Evolutionary conservation across 345 rosid species (phyloP).

Genomic region (Linum trigynum): DNA sequence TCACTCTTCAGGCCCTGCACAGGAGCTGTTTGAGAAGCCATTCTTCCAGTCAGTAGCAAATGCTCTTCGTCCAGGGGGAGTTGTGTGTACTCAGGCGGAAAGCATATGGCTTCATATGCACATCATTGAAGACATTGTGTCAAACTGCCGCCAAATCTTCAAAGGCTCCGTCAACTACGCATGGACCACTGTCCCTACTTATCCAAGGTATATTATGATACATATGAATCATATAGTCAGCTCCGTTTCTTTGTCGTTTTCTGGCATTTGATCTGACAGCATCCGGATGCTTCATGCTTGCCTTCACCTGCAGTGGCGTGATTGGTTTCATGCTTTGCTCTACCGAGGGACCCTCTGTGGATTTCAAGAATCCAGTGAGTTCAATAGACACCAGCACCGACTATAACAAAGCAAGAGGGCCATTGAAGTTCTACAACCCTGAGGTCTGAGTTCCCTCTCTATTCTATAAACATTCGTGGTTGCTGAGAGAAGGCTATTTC

Average conservation of each 20-base stretch:
- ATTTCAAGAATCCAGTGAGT: constrained; percentile 45
- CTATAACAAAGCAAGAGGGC: constrained; percentile 37
- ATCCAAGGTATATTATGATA: constrained; percentile 36
- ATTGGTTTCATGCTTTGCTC: constrained; percentile 73
- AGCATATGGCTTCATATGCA: constrained; percentile 51
- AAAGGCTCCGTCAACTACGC: constrained; percentile 51
- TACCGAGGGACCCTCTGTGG: constrained; percentile 52
- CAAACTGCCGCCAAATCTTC: constrained; percentile 34
- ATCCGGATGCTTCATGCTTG: not conserved
- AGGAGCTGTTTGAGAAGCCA: constrained; percentile 42
- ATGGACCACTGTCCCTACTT: constrained; percentile 51
- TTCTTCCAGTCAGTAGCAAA: constrained; percentile 39
- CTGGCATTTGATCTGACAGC: not conserved
- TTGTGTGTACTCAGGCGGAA: constrained; percentile 58
- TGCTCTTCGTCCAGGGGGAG: constrained; percentile 60
- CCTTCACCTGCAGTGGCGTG: constrained; percentile 42
- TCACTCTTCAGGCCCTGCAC: constrained; percentile 30
- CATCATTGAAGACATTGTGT: constrained; percentile 26
- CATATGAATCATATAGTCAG: not conserved
- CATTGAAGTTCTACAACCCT: constrained; percentile 49
- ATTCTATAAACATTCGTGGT: not conserved
- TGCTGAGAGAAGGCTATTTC: not conserved
- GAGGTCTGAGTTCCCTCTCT: constrained; percentile 27
- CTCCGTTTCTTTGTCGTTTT: not conserved
- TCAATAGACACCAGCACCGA: constrained; percentile 22